Evolutionary conservation across 192 early-diverging fungal genomes (phyloP), one percentile per base, ranked within the genome.

Genomic region (Diversispora epigaea): DNA sequence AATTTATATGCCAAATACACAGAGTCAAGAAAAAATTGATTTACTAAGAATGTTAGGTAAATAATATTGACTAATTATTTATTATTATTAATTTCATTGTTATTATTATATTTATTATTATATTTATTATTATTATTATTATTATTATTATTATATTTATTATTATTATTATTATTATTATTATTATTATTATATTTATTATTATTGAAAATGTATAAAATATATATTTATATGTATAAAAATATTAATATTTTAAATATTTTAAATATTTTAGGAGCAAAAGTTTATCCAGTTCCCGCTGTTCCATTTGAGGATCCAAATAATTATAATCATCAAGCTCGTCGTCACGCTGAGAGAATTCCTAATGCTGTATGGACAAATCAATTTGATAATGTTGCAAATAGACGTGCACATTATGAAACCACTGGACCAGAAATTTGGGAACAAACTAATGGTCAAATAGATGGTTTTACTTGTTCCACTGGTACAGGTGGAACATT

Each of bases 1-100:
- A 14, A 96, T 97, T 77, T 98, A 94, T 79, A 96, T 98, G 95
- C 96, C 96, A n/a, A 92, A 97, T 82, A 98, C 94, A 57, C 96
- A 93, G 80, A 91, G 91, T 77, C 92, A 94, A 78, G 96, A 98
- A 74, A 98, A 98, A 83, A 95, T 98, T 74, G 94, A 97, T 75
- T 80, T 95, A 41, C 85, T 98, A 62, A 83, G 88, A 63, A 95
- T 95, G 94, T 86, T 98, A 6, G 96, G 82, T 83, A 83, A 14
- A 39, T 21, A 10, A 9, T n/a, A 21, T 45, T 65, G n/a, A n/a
- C n/a, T n/a, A n/a, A n/a, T 15, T 8, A 32, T 65, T 41, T 44
- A 65, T 45, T 43, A 44, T 65, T 19, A 9, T 58, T 12, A 43
- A 41, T 60, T 44, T 54, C 54, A 8, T 14, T 32, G 6, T 17